Evolutionary conservation across 2,329 filamentous ascomycete species (phyloP).

Genomic region (Epichloe glyceriae): DNA sequence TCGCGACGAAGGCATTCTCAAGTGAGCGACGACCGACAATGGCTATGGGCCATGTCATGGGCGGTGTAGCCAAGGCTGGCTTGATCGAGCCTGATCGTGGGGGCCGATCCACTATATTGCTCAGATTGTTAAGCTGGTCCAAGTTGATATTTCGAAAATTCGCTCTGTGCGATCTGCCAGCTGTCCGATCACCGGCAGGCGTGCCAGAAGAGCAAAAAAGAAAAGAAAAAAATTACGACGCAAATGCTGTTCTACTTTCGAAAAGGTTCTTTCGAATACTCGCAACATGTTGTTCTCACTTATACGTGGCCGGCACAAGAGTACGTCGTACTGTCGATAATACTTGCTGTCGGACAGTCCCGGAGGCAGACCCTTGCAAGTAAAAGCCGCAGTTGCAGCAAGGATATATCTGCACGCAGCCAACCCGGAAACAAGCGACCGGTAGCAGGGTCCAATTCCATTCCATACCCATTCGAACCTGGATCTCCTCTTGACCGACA

Average conservation of each 20-base stretch:
- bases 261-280: neutral
- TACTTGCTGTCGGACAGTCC: constrained; percentile 1
- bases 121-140: neutral
- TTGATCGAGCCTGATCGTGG: neutral
- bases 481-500: neutral
- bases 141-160: neutral
- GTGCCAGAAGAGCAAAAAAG: neutral
- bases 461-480: neutral
- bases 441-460: neutral
- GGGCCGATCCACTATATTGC: neutral
- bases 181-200: neutral
- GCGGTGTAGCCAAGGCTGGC: neutral
- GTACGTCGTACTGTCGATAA: neutral
- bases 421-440: constrained; percentile 3
- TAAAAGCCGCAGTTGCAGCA: neutral
- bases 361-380: constrained; percentile 1
- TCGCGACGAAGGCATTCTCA: neutral
- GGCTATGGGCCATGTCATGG: neutral
- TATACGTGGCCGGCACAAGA: neutral
- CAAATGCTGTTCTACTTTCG: no score
- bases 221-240: no score
- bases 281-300: no score
- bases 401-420: neutral
- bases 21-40: neutral
- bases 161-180: neutral